Base-by-base conservation (phyloP, 768 basidiomycete genomes). In the Pulveroboletus sp. region DNA sequence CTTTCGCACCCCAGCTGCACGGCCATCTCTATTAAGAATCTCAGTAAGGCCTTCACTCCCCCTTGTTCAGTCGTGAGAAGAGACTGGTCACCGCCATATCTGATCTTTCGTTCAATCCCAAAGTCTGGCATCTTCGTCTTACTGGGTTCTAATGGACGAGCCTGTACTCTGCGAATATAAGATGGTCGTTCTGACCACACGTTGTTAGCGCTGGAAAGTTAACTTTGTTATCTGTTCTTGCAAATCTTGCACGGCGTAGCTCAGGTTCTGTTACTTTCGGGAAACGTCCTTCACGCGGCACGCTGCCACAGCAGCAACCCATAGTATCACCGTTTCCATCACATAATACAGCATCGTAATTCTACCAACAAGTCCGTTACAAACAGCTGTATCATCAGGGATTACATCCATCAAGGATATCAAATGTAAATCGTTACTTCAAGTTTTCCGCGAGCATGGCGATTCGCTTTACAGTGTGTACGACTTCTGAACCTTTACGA, bases 381-480 rank as follows among this genome's bases (percentile, higher is more conserved):
- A 32, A 40, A 40, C 38, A 39, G 27, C 31, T 53, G 47, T 49
- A 50, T 47, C 54, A 27, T 47, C 36, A 37, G 33, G 51, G 37
- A 55, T 55, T 38, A 55, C 51, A 49, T 51, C 51, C 55, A 49
- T 60, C 44, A 46, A 51, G 60, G 59, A 61, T 59, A 60, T 69
- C 62, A 58, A 51, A 51, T 53, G 53, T 51, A 55, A 47, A 60
- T 58, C 58, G 62, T 29, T 70, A 51, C 56, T 58, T 59, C 39
- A 53, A 48, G 23, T 64, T 66, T 37, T 66, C 69, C 24, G 58
- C 45, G 27, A 45, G 44, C 46, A 49, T 50, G 13, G 61, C 66
- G 48, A 81, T 80, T 32, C 89, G 81, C 54, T 86, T 85, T 37
- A 90, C 89, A 11, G 91, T 92, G 51, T 88, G 81, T 47, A 93